phyloP scores from a whole-genome alignment of 768 basidiomycete genomes.

The Tricholoma furcatifolium region DNA sequence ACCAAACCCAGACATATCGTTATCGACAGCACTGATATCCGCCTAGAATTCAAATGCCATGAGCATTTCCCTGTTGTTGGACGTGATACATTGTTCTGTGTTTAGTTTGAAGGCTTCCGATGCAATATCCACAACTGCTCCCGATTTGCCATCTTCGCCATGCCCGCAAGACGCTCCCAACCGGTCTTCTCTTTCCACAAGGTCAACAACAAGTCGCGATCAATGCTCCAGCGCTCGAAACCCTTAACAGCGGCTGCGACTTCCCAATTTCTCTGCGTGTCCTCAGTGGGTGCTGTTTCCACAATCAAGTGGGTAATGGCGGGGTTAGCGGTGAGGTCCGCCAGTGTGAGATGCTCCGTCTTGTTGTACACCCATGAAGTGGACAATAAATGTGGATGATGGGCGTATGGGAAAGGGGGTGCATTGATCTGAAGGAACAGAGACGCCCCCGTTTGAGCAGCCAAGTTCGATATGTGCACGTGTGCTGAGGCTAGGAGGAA shows the following conservation, averaged over 20 bases:
- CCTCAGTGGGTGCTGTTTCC: constrained; percentile 37
- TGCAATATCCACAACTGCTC: constrained; percentile 52
- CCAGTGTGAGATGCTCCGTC: constrained; percentile 60
- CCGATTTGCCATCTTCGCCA: constrained; percentile 36
- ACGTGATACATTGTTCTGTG: background rate
- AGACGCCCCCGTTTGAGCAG: constrained; percentile 87
- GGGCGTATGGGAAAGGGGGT: constrained; percentile 41
- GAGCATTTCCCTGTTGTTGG: background rate
- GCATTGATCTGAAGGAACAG: constrained; percentile 77
- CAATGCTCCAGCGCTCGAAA: constrained; percentile 27
- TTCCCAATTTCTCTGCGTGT: constrained; percentile 35
- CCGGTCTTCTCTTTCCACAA: constrained; percentile 12
- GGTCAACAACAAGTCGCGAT: constrained; percentile 24
- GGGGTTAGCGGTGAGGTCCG: constrained; percentile 34
- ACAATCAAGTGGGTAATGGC: constrained; percentile 63
- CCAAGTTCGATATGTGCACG: constrained; percentile 82
- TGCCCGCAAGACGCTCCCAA: constrained; percentile 19
- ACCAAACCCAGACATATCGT: too few species aligned
- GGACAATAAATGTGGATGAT: constrained; percentile 4
- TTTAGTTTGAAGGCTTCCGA: constrained; percentile 17
- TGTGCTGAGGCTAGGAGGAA: constrained; percentile 29
- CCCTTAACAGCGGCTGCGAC: constrained; percentile 36
- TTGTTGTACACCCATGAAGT: constrained; percentile 75
- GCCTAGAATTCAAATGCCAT: background rate
- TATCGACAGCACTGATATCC: too few species aligned